These are phyloP conservation scores for Ceratocystis variospora DNA, from an alignment of 2,329 filamentous ascomycete species.

Conservation along the genomic window DNA sequence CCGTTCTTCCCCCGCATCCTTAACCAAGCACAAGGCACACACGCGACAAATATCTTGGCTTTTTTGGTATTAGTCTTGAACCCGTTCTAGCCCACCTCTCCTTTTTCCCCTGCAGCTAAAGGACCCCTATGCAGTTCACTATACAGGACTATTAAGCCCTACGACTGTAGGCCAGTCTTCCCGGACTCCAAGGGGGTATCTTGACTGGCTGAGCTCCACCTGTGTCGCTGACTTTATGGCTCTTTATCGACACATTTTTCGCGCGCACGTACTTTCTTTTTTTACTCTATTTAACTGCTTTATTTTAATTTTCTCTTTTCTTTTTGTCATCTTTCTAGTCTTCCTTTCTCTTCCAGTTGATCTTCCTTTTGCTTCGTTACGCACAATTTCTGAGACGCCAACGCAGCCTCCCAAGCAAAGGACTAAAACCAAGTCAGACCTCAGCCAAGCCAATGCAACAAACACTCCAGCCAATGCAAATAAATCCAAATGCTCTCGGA, in stretches of 20 bases:
- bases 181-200: not conserved
- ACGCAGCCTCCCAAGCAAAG: too few relatives aligned
- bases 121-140: not conserved
- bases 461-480: too few relatives aligned
- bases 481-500: too few relatives aligned
- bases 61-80: not conserved
- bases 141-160: not conserved
- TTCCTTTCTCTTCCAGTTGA: not conserved
- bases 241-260: not conserved
- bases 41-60: constrained; percentile 1
- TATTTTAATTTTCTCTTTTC: not conserved
- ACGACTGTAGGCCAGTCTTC: not conserved
- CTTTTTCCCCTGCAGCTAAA: not conserved
- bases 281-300: not conserved
- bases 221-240: not conserved
- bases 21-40: constrained; percentile 1
- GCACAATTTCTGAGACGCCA: too few relatives aligned
- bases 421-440: too few relatives aligned
- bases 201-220: not conserved
- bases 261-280: not conserved
- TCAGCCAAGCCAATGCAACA: too few relatives aligned
- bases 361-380: too few relatives aligned
- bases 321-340: not conserved
- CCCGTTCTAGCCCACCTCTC: not conserved
- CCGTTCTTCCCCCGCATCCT: not conserved